Evolutionary conservation across 257 asterid genomes (phyloP), one percentile per base, ranked within the genome.

Genomic region (Prunella vulgaris): DNA sequence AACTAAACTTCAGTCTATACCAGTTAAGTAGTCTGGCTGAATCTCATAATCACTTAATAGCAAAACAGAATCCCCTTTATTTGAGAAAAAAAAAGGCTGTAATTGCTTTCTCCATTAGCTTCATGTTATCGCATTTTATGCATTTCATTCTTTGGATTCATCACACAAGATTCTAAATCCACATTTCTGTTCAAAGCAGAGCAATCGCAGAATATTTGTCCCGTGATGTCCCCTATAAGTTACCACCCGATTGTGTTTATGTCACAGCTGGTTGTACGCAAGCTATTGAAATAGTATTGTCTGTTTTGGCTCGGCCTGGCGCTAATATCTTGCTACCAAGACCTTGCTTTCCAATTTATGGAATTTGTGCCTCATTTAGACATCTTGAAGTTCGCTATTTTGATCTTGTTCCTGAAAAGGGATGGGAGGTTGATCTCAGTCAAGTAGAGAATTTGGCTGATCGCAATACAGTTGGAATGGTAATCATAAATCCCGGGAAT

Each of bases 241-340:
- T 92, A 59, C 81, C 84, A 3, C 58, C 85, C 0, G 95, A 87
- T 9, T 90, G 86, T 70, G 96, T 92, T 52, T 92, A 87, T 66
- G 78, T 92, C n/a, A 87, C 97, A 7, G 84, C 90, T 8, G 98
- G 98, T n/a, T 92, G 98, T 59, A 89, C 98, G 7, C 98, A 86
- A 76, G 97, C 97, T 44, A 92, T 92, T 61, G 98, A 92, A 76
- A 71, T 80, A 66, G 79, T 88, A 28, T 61, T 89, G 30, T 83
- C 97, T 3, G 81, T 82, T 58, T 77, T 89, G 65, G 89, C 87
- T 25, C 80, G 86, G 25, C 97, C 98, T 6, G 93, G 94, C 8
- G 82, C 88, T 21, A 92, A 92, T 46, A 82, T 92, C 75, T 76
- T 87, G 74, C 82, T 92, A 12, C 96, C 97, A 15, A 85, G 89